Evolutionary conservation across 352 stramenopile species (phyloP).

Genomic region (Globisporangium megalacanthum): DNA sequence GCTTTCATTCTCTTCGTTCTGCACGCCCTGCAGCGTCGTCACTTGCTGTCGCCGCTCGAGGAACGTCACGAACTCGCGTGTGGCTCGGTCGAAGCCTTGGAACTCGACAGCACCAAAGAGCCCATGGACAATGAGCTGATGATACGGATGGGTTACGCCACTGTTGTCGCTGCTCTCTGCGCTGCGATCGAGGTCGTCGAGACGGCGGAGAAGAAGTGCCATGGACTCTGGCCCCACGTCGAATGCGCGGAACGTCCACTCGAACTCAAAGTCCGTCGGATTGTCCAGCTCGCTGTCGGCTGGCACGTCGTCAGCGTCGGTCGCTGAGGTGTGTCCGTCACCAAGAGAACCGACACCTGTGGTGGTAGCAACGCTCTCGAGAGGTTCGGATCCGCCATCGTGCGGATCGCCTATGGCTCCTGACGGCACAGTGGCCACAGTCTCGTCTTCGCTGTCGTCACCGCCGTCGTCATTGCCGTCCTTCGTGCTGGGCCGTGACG

Average conservation of each 20-base stretch:
- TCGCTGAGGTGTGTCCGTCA: not conserved
- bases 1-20: not conserved
- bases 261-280: conserved; percentile 25
- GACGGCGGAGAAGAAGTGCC: conserved; percentile 18
- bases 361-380: no score
- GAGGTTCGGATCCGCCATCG: no score
- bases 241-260: conserved; percentile 60
- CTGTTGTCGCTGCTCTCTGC: conserved; percentile 2
- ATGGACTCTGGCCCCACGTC: conserved; percentile 56
- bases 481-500: not conserved
- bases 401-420: no score
- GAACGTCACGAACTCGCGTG: conserved; percentile 21
- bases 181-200: not conserved
- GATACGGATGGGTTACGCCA: not conserved
- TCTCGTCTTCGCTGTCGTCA: conserved; percentile 10
- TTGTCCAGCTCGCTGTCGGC: conserved; percentile 6
- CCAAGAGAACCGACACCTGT: not conserved
- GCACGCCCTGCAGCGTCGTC: not conserved
- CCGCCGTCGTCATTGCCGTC: conserved; percentile 27
- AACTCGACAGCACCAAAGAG: conserved; percentile 52
- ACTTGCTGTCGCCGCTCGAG: conserved; percentile 18
- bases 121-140: conserved; percentile 39
- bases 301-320: not conserved
- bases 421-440: no score
- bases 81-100: conserved; percentile 38